Evolutionary conservation across 164 flowering plant genomes (phyloP), one percentile per base, ranked within the genome.

Genomic region (Stephania japonica): DNA sequence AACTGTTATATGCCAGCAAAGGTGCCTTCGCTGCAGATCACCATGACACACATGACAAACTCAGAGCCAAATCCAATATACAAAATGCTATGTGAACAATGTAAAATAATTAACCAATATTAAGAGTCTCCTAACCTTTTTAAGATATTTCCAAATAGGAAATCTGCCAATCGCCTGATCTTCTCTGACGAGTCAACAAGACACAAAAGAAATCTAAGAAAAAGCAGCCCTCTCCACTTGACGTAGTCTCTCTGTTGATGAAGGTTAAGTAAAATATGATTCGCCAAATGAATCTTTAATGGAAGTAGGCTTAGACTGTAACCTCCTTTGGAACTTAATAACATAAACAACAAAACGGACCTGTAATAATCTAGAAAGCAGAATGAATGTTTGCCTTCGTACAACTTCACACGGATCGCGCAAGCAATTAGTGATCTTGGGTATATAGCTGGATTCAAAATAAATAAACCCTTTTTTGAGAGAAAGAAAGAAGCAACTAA

Each of bases 351-450:
- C 38, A 32, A 76, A 65, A 68, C 42, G 14, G 64, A 93, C 99
- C 98, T 96, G 99, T 61, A 91, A 83, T 68, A 96, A 81, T 78
- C 97, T 84, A 6, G 97, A 89, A 23, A 96, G 97, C 32, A 96
- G 82, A 74, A 90, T 86, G 72, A 96, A 96, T 67, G 98, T 93
- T 79, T 93, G 99, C 79, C 97, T 86, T 79, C 99, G 85, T 26
- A 96, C 97, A 79, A 96, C 90, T 82, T 96, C 99, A 79, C 99
- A 96, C 42, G 97, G 90, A 84, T 96, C 99, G 16, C 92, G 79
- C 65, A 96, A 87, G 77, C 97, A 90, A 76, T 81, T 86, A n/a
- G 99, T 89, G 84, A 96, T 91, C 82, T 88, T 93, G 68, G 97
- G 72, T 80, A 93, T 90, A 67, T 96, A 92, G 80, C 99, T 96